These are phyloP conservation scores for Trichocomaceae sp. DNA, from an alignment of 2,329 filamentous ascomycete genomes.

Conservation along the genomic window DNA sequence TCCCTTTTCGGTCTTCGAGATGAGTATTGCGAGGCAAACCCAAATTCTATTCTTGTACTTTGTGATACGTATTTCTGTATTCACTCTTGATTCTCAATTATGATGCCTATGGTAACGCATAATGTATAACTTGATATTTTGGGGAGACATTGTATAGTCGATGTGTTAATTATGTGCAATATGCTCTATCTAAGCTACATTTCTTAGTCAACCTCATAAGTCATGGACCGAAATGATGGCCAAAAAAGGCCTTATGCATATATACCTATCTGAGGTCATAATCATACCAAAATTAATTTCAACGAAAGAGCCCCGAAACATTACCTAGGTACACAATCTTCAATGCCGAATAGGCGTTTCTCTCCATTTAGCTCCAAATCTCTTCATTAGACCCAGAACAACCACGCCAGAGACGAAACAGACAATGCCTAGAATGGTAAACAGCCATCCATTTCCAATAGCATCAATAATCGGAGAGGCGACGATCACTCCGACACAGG, in stretches of 20 bases:
- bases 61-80: background rate
- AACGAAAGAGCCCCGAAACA: background rate
- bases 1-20: background rate
- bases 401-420: conserved; percentile 53
- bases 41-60: conserved; percentile 7
- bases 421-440: conserved; percentile 55
- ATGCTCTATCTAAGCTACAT: background rate
- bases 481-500: conserved; percentile 63
- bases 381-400: conserved; percentile 54
- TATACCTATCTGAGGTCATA: background rate
- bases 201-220: background rate
- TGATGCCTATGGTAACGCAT: background rate
- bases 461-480: conserved; percentile 63
- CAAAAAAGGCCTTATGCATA: background rate
- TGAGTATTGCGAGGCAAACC: background rate
- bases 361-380: conserved; percentile 58
- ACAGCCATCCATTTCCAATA: conserved; percentile 70
- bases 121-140: background rate
- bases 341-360: conserved; percentile 18
- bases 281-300: background rate
- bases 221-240: background rate
- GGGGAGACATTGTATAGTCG: background rate
- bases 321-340: background rate
- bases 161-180: background rate
- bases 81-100: background rate